A percentile compares a stretch with the other conserved stretches of the same genome.
Evolutionary conservation across 352 stramenopile genomes (phyloP).

Genomic region (Aphanomyces stellatus): DNA sequence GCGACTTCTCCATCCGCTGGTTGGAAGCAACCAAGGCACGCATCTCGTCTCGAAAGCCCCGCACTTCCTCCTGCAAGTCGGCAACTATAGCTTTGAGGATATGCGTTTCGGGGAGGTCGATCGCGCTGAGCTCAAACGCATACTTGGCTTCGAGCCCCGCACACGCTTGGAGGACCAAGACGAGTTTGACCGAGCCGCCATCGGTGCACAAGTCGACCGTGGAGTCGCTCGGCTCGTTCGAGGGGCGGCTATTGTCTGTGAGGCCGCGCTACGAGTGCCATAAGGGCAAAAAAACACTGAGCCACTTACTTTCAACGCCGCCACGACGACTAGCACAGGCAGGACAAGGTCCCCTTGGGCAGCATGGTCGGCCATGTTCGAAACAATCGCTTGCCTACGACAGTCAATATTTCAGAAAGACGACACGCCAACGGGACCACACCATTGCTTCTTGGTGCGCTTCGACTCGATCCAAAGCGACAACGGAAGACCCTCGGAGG

Average conservation of each 20-base stretch:
- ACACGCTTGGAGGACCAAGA: background rate
- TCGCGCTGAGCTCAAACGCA: background rate
- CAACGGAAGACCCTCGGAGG: background rate
- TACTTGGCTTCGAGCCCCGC: background rate
- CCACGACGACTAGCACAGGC: background rate
- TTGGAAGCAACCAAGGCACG: too few species aligned
- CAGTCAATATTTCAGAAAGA: too few species aligned
- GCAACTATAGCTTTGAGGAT: background rate
- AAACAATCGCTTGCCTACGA: background rate
- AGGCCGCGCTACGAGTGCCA: background rate
- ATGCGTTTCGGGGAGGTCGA: background rate
- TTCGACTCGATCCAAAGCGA: background rate
- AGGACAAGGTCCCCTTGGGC: background rate
- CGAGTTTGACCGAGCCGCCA: background rate
- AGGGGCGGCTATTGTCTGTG: background rate
- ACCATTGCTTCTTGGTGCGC: background rate
- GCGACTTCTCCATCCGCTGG: too few species aligned
- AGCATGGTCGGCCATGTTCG: background rate
- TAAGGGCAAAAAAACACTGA: too few species aligned
- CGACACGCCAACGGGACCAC: too few species aligned
- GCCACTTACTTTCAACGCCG: background rate
- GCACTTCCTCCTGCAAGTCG: background rate
- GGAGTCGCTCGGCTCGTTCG: background rate
- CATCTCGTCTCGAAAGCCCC: too few species aligned
- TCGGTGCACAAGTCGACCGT: background rate